These are phyloP conservation scores for Nitzschia palea DNA, from an alignment of 108 stramenopile species.

Conservation along the genomic window DNA sequence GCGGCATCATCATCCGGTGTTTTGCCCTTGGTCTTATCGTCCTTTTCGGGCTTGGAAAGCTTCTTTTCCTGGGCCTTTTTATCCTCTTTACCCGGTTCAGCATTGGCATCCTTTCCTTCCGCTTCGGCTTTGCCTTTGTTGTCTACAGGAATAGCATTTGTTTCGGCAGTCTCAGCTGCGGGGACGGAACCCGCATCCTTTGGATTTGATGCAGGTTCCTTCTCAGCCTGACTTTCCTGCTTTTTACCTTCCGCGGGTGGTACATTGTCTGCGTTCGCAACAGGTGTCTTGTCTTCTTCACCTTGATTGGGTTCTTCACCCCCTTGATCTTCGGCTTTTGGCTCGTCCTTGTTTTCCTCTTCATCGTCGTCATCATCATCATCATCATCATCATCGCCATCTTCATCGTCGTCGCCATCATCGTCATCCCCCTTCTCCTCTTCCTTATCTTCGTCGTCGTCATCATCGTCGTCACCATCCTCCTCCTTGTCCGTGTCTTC, in stretches of 20 bases:
- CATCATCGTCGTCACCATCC: slow-evolving; percentile 7
- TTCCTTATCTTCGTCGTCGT: background rate
- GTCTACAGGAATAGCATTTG: background rate
- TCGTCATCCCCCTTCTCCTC: background rate
- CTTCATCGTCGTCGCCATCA: background rate
- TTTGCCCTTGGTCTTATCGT: no score
- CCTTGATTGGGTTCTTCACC: background rate
- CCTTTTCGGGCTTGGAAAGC: background rate
- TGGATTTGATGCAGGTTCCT: background rate
- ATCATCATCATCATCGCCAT: background rate
- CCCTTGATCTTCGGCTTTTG: background rate
- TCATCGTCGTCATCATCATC: background rate
- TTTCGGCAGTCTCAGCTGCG: background rate
- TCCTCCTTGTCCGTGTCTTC: background rate
- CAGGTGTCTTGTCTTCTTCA: background rate
- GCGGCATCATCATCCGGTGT: no score
- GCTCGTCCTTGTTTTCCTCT: slow-evolving; percentile 6
- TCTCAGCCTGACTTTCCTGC: background rate
- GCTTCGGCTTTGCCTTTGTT: background rate
- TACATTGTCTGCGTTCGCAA: background rate
- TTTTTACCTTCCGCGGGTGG: background rate
- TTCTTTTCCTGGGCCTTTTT: background rate
- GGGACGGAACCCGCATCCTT: background rate
- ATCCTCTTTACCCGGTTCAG: background rate
- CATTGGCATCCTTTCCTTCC: background rate